Base-by-base conservation (phyloP, 768 basidiomycete genomes). In the Naganishia friedmannii region DNA sequence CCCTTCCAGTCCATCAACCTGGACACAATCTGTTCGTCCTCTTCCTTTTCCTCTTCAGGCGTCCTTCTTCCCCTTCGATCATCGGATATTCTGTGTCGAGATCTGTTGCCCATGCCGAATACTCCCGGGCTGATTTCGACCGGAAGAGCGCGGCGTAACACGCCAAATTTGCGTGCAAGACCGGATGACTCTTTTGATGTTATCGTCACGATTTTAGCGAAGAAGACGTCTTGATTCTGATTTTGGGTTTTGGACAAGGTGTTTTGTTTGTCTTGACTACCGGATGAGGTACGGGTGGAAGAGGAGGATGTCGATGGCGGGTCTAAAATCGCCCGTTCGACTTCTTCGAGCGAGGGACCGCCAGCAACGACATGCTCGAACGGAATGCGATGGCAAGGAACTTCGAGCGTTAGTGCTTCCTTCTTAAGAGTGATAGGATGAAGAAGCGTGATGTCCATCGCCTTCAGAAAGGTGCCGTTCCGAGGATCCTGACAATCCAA, bases 1-100 rank as follows among this genome's bases (percentile, higher is more conserved):
- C 77, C 77, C 48, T 70, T 71, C 39, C 70, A 72, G n/a, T 53
- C 70, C 66, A 23, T 63, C 60, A 78, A 58, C 34, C 42, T 65
- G 23, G 65, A n/a, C 12, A 73, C 51, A 48, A 77, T 76, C 53
- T 73, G 71, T 23, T 67, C 46, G 31, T 73, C 76, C 51, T 77
- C 76, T 55, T 71, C 23, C 56, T 67, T 37, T 21, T 73, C 69
- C 37, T 70, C 42, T 19, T 67, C 56, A 46, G 58, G 66, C 42
- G 66, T 58, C 42, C 32, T 37, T 15, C 42, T 54, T 0, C 23
- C 66, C 54, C 48, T 56, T 42, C 46, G 39, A 12, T 51, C 53
- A 9, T 45, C 69, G 29, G 21, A 54, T 55, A 2, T 37, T 69
- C 21, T 39, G 26, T 31, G 53, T 23, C 42, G 42, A 15, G 42